Conservation (phyloP, 2,329 filamentous ascomycete species). For the Verticillium longisporum region DNA sequence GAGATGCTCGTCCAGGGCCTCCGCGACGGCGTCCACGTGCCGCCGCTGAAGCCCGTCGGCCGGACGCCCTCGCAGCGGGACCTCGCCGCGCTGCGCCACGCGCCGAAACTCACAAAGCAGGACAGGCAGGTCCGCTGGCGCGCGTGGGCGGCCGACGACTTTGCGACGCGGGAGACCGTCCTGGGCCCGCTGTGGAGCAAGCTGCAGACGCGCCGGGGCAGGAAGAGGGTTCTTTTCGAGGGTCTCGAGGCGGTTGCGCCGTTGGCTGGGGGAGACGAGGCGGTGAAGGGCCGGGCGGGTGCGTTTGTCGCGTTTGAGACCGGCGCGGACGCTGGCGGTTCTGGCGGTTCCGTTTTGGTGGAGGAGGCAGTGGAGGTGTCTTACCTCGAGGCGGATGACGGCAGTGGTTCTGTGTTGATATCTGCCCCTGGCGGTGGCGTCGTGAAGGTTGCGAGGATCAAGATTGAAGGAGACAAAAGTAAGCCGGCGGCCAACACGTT, state of each 20-base stretch:
- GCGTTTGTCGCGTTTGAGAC: not conserved
- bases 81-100: conserved; percentile 35
- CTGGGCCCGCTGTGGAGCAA: conserved; percentile 62
- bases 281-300: not conserved
- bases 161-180: conserved; percentile 50
- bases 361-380: not conserved
- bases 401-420: conserved; percentile 4
- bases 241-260: conserved; percentile 16
- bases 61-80: conserved; percentile 7
- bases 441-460: conserved; percentile 7
- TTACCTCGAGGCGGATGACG: conserved; percentile 1
- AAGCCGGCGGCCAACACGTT: conserved; percentile 5
- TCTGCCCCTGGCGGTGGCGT: not conserved
- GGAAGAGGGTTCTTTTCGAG: conserved; percentile 32
- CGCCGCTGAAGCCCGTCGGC: conserved; percentile 37
- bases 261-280: not conserved
- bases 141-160: conserved; percentile 42
- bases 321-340: not conserved
- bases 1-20: conserved; percentile 64
- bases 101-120: conserved; percentile 64
- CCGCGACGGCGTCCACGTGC: conserved; percentile 54
- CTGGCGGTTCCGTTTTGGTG: not conserved
- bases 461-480: conserved; percentile 6
- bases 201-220: conserved; percentile 15
- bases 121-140: conserved; percentile 58